Percentiles rank a stretch among this genome's conserved stretches.
Evolutionary conservation across 169 alveolate species (phyloP).

Genomic region (Cytauxzoon felis): DNA sequence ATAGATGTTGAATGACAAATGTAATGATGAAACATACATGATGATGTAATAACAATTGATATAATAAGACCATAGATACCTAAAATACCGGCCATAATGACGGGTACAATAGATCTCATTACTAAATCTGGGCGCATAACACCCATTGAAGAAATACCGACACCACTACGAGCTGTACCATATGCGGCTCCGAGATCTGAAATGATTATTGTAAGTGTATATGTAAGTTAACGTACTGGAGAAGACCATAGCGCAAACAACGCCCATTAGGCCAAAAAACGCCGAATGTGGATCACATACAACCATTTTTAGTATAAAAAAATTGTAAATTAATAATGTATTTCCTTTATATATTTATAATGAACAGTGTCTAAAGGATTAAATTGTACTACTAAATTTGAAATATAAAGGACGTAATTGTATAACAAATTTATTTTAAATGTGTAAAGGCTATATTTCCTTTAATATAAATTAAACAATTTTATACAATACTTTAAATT

Average conservation of each 20-base stretch:
- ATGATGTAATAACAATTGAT: conserved; percentile 79
- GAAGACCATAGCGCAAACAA: conserved; percentile 95
- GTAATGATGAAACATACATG: conserved; percentile 41
- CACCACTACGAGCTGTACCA: conserved; percentile 98
- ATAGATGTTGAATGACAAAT: too few species aligned
- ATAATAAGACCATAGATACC: conserved; percentile 97
- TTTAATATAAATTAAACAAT: background rate
- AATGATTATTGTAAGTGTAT: conserved; percentile 5
- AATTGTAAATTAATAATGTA: background rate
- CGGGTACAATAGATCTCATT: conserved; percentile 98
- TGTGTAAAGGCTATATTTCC: background rate
- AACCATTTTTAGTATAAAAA: conserved; percentile 14
- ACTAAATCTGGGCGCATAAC: conserved; percentile 99
- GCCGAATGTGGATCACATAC: conserved; percentile 88
- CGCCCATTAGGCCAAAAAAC: conserved; percentile 98
- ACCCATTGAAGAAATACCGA: conserved; percentile 98
- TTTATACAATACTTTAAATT: background rate
- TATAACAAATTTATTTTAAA: background rate
- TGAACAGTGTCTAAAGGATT: background rate
- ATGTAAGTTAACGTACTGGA: conserved; percentile 78
- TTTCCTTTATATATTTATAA: background rate
- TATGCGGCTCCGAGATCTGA: conserved; percentile 98
- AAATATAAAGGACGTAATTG: background rate
- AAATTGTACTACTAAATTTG: background rate
- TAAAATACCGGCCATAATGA: conserved; percentile 99